Evolutionary conservation across 352 stramenopile species (phyloP).

Genomic region (Pythium pyrilobum): DNA sequence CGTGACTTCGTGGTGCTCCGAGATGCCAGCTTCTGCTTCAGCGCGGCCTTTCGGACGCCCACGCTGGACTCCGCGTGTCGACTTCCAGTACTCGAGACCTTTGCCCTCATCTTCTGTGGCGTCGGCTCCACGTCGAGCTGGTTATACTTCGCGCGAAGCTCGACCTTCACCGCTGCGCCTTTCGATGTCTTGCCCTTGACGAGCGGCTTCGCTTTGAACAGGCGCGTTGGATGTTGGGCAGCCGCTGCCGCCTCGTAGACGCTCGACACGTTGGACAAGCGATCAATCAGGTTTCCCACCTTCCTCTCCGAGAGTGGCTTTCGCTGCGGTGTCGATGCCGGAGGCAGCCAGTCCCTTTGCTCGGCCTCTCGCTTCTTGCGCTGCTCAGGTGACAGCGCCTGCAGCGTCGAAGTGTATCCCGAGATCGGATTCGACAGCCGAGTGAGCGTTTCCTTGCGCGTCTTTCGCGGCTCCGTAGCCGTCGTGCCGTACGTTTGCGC

Average conservation of each 20-base stretch:
- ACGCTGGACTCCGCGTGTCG: no score
- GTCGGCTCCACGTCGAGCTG: neutral
- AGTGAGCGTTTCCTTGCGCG: conserved; percentile 51
- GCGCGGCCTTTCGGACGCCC: conserved; percentile 27
- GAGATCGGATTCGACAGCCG: conserved; percentile 65
- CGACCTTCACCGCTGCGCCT: neutral
- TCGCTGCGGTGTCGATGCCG: neutral
- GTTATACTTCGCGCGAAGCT: no score
- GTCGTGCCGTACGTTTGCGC: conserved; percentile 60
- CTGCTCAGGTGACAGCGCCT: conserved; percentile 49
- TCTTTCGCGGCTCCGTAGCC: conserved; percentile 31
- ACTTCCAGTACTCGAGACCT: no score
- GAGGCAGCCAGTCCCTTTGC: conserved; percentile 1
- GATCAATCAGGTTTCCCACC: conserved; percentile 11
- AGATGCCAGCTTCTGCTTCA: conserved; percentile 36
- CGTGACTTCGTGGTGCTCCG: neutral
- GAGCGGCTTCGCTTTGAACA: neutral
- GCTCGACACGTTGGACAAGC: conserved; percentile 7
- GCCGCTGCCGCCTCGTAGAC: conserved; percentile 14
- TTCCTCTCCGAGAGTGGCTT: conserved; percentile 11
- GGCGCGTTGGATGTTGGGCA: neutral
- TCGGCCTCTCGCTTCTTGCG: conserved; percentile 43
- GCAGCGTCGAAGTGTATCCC: conserved; percentile 58
- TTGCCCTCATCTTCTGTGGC: no score
- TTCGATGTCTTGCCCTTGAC: conserved; percentile 5